Evolutionary conservation across 352 stramenopile genomes (phyloP), one percentile per base, ranked within the genome.

Genomic region (Phytophthora pistaciae): DNA sequence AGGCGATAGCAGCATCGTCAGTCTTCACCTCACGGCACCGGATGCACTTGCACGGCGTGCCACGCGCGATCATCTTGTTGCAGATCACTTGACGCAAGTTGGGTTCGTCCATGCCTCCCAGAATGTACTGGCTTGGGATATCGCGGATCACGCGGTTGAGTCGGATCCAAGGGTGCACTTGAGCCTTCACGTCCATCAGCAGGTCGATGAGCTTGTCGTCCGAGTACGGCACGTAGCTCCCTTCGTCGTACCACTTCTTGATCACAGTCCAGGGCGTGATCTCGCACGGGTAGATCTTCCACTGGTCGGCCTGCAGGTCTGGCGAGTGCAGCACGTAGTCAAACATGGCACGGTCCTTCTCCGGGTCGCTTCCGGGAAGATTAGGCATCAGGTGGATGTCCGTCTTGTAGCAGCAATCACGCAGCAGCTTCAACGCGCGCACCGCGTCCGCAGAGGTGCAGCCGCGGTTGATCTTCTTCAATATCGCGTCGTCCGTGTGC

Each of bases 211-310:
- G 79, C 70, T 91, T 91, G 18, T 92, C 77, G 33, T 98, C 94
- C 5, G 78, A 56, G 73, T 98, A 98, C 42, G 94, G 94, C 20
- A 95, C 80, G 77, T 97, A 98, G 29, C 75, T 83, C 16, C 93
- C 93, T 67, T 83, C 80, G 36, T 98, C 90, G 50, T 93, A 98
- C 90, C 90, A 96, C 74, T 94, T 94, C 75, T 96, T 96, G 59
- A 96, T 96, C 29, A 96, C 85, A 1, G 88, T 95, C 91, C 91
- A 98, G 1, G 92, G 92, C 27, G 92, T 96, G 61, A 98, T 93
- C 74, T 97, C 93, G 72, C 92, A 98, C 48, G 94, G 94, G 36
- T 98, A 98, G 75, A 98, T 98, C 82, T 98, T 98, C 94, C 93
- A 98, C 77, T 98, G 93, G 64, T 98, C 94, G 1, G 93, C 92